A percentile compares a stretch with the other conserved stretches of the same genome.
phyloP scores from a whole-genome alignment of 495 filamentous ascomycete genomes.

The Beverwykella pulmonaria region DNA sequence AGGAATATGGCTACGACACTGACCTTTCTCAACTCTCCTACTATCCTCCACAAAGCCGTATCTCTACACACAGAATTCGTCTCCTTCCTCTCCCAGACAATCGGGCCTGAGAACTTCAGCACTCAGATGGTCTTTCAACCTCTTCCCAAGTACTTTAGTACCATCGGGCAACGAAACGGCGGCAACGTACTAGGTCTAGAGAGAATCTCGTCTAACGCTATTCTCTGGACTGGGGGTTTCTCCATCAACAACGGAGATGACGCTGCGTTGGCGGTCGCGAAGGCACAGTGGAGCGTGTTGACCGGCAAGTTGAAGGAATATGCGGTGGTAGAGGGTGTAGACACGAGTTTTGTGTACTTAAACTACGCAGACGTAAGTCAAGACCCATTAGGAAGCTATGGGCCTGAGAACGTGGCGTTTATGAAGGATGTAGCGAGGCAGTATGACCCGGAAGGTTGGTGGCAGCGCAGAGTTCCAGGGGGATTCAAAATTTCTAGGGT shows the following conservation, averaged over 20 bases:
- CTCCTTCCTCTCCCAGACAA: neutral
- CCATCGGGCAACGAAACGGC: constrained; percentile 35
- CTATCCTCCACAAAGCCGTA: neutral
- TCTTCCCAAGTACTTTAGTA: constrained; percentile 38
- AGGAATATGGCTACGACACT: neutral
- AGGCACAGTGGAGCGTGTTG: neutral
- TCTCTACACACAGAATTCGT: neutral
- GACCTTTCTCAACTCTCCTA: constrained; percentile 2
- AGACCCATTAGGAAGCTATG: constrained; percentile 11
- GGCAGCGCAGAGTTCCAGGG: constrained; percentile 9
- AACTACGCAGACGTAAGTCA: constrained; percentile 14
- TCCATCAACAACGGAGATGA: neutral
- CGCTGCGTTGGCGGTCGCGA: neutral
- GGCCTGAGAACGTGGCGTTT: constrained; percentile 6
- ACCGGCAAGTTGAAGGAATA: constrained; percentile 2
- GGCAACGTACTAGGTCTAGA: constrained; percentile 46
- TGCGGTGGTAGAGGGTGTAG: neutral
- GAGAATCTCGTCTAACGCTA: neutral
- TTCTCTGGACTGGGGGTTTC: neutral
- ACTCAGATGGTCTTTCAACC: constrained; percentile 42
- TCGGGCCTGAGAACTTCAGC: constrained; percentile 27
- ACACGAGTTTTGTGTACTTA: constrained; percentile 1
- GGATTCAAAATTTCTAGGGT: constrained; percentile 43
- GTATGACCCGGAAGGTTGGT: constrained; percentile 12
- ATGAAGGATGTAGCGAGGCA: constrained; percentile 9